Conservation (phyloP, 805 yeast species). For the Yarrowia osloensis region DNA sequence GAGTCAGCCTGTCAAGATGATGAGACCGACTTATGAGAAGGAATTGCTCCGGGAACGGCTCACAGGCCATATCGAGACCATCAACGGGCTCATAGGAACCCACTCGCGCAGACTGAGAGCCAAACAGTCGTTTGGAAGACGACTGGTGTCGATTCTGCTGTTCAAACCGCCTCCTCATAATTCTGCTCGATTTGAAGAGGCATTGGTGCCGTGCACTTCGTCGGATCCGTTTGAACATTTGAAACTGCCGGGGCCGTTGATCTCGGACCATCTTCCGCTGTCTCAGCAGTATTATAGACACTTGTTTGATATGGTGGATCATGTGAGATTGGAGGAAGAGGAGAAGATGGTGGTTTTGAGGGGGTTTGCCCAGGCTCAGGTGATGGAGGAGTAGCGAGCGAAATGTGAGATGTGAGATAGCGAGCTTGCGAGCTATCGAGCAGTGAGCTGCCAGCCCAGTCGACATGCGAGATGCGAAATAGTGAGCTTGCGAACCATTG, state of each 20-base stretch:
- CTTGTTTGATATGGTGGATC: slow-evolving; percentile 4
- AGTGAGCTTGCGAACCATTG: no score
- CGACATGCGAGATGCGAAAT: no score
- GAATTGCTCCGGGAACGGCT: background rate
- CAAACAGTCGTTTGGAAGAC: background rate
- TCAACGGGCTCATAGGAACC: background rate
- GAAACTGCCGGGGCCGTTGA: background rate
- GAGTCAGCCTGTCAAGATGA: background rate
- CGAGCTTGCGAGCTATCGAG: no score
- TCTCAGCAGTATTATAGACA: slow-evolving; percentile 5
- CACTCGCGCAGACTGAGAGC: background rate
- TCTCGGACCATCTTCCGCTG: background rate
- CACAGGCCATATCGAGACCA: background rate
- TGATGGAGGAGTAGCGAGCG: background rate
- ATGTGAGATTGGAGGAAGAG: background rate
- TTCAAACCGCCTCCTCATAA: slow-evolving; percentile 1
- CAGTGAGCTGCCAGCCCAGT: no score
- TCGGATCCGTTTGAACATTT: background rate
- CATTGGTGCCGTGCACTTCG: background rate
- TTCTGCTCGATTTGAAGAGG: background rate
- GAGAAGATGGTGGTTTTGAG: background rate
- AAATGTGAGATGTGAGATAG: no score
- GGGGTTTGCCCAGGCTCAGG: slow-evolving; percentile 3
- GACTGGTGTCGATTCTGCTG: background rate
- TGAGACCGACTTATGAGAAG: background rate